These are phyloP conservation scores for Purshia tridentata DNA, from an alignment of 306 rosid species.

Conservation along the genomic window DNA sequence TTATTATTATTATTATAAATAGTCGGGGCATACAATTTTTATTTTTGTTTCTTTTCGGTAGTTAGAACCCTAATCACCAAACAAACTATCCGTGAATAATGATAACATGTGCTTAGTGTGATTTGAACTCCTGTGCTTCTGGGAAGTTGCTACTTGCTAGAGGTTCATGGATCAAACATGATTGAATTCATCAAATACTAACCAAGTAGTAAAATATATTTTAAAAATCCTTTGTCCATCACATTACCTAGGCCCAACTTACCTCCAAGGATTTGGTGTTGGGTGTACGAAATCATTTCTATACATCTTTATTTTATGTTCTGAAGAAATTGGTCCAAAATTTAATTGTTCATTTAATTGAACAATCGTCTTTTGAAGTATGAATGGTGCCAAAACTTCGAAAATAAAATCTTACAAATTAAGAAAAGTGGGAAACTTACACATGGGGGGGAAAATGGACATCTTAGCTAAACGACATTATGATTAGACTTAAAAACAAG, in stretches of 20 bases:
- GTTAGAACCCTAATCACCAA: too few relatives aligned
- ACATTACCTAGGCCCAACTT: neutral
- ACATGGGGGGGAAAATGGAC: too few relatives aligned
- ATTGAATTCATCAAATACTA: neutral
- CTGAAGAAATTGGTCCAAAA: too few relatives aligned
- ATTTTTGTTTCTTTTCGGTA: too few relatives aligned
- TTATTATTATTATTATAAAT: too few relatives aligned
- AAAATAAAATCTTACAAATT: neutral
- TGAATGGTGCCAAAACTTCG: neutral
- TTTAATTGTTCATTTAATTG: too few relatives aligned
- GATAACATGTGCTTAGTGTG: constrained; percentile 2
- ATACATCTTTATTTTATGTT: too few relatives aligned
- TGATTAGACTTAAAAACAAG: neutral
- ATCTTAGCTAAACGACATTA: neutral
- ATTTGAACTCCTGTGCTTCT: neutral
- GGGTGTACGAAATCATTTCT: neutral
- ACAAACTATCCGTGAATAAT: neutral
- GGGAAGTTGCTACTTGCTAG: neutral
- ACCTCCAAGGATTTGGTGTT: neutral
- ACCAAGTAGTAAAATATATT: neutral
- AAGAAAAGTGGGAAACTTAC: neutral
- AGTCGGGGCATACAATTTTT: too few relatives aligned
- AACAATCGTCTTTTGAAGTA: too few relatives aligned
- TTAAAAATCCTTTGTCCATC: neutral
- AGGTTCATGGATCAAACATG: constrained; percentile 2